Base-by-base conservation (phyloP, 1,284 basidiomycete genomes). In the Volvariella volvacea region DNA sequence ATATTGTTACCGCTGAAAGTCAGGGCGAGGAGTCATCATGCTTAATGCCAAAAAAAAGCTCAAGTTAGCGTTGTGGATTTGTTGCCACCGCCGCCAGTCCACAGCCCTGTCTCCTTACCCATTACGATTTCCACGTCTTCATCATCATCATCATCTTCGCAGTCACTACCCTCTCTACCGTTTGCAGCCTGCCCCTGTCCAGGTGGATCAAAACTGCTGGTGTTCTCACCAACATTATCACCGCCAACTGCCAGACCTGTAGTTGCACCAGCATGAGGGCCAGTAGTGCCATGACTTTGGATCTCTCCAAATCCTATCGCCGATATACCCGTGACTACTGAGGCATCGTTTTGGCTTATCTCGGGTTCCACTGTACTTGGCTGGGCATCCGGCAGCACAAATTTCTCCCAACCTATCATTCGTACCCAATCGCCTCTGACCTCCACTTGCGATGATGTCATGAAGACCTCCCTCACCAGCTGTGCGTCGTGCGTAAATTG, bases 391-490 rank as follows among this genome's bases (percentile, higher is more conserved):
- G 88, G 89, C n/a, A 92, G 63, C 14, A 92, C 77, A 61, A 78
- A 92, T 45, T 68, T 62, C 54, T 76, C 68, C 80, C 86, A 88
- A 8, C 70, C 67, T 1, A 69, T 63, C 68, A 87, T 78, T 22
- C 90, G 75, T 22, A 88, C 88, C 64, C 76, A 78, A 15, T 76
- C 70, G 12, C 67, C 73, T n/a, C 67, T 67, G n/a, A 92, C 78
- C 62, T 95, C 86, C 41, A 90, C 79, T 16, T 85, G 57, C 10
- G 67, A 67, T 12, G 88, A 92, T 16, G 84, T 65, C 12, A 55
- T 62, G 52, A 95, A 73, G 9, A 88, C 82, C 36, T 92, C 87
- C 44, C 70, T 69, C 28, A 95, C 84, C 38, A 89, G 64, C 30
- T 76, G 64, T 9, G 72, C 53, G 52, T 92, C 85, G 38, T 64